These are phyloP conservation scores for Fusarium subglutinans DNA, from an alignment of 2,329 filamentous ascomycete species.

Conservation along the genomic window DNA sequence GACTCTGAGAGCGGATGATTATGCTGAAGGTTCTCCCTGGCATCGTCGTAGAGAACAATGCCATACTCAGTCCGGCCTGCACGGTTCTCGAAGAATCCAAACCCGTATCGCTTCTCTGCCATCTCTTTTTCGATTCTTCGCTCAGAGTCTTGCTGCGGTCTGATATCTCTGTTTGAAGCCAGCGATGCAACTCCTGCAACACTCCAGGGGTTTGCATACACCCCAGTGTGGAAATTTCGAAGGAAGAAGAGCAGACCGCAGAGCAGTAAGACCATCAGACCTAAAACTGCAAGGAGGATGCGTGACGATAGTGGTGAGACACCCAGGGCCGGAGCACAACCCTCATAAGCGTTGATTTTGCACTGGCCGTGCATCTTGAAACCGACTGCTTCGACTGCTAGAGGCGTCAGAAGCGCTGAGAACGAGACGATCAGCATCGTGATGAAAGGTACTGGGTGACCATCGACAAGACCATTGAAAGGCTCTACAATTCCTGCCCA, in stretches of 20 bases:
- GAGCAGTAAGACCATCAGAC: conserved; percentile 31
- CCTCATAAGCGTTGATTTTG: conserved; percentile 26
- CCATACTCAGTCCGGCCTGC: conserved; percentile 37
- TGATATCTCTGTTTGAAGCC: conserved; percentile 38
- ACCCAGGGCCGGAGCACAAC: conserved; percentile 38
- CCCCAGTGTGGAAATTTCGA: conserved; percentile 36
- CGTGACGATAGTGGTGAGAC: conserved; percentile 32
- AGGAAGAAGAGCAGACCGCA: conserved; percentile 33
- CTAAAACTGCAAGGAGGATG: conserved; percentile 33
- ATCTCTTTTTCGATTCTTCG: conserved; percentile 39
- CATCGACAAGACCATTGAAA: conserved; percentile 45
- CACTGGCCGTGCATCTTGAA: conserved; percentile 42
- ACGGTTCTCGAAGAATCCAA: conserved; percentile 39
- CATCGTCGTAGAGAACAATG: conserved; percentile 37
- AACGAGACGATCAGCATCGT: conserved; percentile 41
- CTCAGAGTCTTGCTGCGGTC: conserved; percentile 31
- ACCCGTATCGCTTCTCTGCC: conserved; percentile 39
- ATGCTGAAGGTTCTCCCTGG: conserved; percentile 22
- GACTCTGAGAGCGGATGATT: conserved; percentile 14
- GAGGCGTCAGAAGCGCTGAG: conserved; percentile 32
- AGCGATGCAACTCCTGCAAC: conserved; percentile 39
- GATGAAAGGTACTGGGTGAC: conserved; percentile 40
- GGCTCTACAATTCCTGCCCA: conserved; percentile 50
- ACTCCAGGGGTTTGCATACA: conserved; percentile 48
- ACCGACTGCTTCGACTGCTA: conserved; percentile 39